Base-by-base conservation (phyloP, 2,329 filamentous ascomycete genomes). In the Colletotrichum sp. region DNA sequence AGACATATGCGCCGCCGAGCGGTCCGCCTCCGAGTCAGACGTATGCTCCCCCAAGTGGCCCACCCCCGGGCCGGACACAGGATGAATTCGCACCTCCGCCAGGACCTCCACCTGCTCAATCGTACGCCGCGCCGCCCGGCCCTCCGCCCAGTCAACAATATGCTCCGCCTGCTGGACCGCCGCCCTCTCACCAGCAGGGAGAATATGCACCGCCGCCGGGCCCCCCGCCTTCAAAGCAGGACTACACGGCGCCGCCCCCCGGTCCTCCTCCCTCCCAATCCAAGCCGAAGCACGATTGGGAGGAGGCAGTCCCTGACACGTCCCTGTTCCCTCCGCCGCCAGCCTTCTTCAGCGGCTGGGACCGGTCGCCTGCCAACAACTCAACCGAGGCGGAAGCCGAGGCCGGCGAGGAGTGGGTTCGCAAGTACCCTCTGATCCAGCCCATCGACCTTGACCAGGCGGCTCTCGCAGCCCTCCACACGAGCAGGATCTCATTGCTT, bases 311-410 rank as follows among this genome's bases (percentile, higher is more conserved):
- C 2, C 93, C 94, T 0, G 94, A 96, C 82, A 95, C 92, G 2
- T 88, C 93, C 1, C 88, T 94, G 12, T 91, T 96, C 59, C 94
- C 94, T 2, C 94, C 94, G 0, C 94, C 94, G 1, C 94, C 94
- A 0, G 90, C 90, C 34, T 89, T 95, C 81, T 92, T 92, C 83
- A 85, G 85, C 70, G 91, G 91, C 65, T 92, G 92, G 80, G 91
- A 94, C 76, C 85, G 83, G 36, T 95, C 93, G 15, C 91, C 92
- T 0, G 89, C 93, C 4, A 92, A 91, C 81, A 96, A 96, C 83
- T 93, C 95, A 2, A 90, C 90, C 4, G 89, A 90, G 78, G 87
- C 88, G 66, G 90, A 95, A 76, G 92, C 93, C 76, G 89, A 91
- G 28, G 90, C 90, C 4, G 95, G 92, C 69, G 90, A 93, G 81